Base-by-base conservation (phyloP, 2,329 filamentous ascomycete genomes). In the Aspergillus transmontanensis region DNA sequence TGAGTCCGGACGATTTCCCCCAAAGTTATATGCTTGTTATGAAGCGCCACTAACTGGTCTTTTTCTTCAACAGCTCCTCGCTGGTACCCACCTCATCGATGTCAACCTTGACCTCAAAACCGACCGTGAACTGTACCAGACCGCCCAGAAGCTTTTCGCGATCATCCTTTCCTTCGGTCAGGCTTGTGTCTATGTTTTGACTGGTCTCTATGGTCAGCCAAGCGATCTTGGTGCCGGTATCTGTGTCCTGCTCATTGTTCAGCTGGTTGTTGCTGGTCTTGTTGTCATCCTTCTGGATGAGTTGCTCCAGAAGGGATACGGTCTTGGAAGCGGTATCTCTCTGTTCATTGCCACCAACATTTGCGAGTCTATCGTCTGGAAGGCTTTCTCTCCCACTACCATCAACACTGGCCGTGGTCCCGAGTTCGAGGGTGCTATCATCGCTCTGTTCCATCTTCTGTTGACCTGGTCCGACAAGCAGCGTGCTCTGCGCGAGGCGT, bases 321-420 rank as follows among this genome's bases (percentile, higher is more conserved):
- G 95, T 82, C 90, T 99, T 69, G 95, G 95, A 82, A 96, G 92
- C 78, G 95, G 95, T 83, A 99, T 99, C 80, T 98, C 94, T 55
- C 91, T 99, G 69, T 99, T 99, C 87, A 99, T 99, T 79, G 95
- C 95, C 71, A 99, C 95, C 85, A 98, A 98, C 88, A 98, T 99
- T 77, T 99, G 95, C 92, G 95, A 99, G 86, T 97, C 94, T 62
- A 99, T 99, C 81, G 91, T 99, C 84, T 99, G 95, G 95, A 97
- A 97, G 87, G 95, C 96, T 58, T 98, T 99, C 87, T 98, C 94
- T 59, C 96, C 96, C 62, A 98, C 94, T 65, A 98, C 95, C 78
- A 96, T 98, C 85, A 99, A 99, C 88, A 99, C 96, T 70, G 95
- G 95, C 72, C 93, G 95, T 87, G 95, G 95, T 65, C 96, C 96